Evolutionary conservation across 2,329 filamentous ascomycete genomes (phyloP).

Genomic region (Drechslerella dactyloides): DNA sequence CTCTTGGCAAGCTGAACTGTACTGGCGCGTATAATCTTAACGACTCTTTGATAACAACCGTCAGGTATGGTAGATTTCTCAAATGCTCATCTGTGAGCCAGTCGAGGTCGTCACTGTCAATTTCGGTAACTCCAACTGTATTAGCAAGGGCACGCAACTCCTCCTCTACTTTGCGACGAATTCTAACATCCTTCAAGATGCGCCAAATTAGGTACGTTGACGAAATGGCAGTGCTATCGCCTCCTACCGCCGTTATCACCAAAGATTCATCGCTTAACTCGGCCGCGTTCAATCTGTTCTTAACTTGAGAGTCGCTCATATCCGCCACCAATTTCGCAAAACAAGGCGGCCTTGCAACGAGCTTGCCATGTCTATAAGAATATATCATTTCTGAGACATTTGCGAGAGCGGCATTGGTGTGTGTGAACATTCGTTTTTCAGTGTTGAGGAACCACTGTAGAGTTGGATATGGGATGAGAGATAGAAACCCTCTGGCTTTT

Average conservation of each 20-base stretch:
- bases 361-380: conserved; percentile 10
- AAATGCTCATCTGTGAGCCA: conserved; percentile 16
- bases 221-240: neutral
- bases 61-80: conserved; percentile 24
- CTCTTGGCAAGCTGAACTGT: conserved; percentile 20
- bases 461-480: conserved; percentile 20
- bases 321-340: conserved; percentile 9
- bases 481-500: too few species aligned
- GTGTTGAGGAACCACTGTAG: conserved; percentile 14
- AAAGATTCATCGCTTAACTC: neutral
- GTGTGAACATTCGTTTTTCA: neutral
- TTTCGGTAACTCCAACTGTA: neutral
- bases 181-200: neutral
- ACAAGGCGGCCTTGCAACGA: neutral
- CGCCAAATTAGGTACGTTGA: neutral
- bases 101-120: neutral
- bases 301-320: neutral
- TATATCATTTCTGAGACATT: neutral
- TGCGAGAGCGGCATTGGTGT: conserved; percentile 4
- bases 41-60: conserved; percentile 19
- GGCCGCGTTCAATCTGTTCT: neutral
- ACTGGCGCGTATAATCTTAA: conserved; percentile 22
- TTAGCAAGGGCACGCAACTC: neutral
- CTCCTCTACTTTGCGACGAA: neutral
- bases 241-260: neutral